Percentiles rank a stretch among this genome's conserved stretches.
These are phyloP conservation scores for Pseudozyma hubeiensis DNA, from an alignment of 1,284 basidiomycete species.

Conservation along the genomic window DNA sequence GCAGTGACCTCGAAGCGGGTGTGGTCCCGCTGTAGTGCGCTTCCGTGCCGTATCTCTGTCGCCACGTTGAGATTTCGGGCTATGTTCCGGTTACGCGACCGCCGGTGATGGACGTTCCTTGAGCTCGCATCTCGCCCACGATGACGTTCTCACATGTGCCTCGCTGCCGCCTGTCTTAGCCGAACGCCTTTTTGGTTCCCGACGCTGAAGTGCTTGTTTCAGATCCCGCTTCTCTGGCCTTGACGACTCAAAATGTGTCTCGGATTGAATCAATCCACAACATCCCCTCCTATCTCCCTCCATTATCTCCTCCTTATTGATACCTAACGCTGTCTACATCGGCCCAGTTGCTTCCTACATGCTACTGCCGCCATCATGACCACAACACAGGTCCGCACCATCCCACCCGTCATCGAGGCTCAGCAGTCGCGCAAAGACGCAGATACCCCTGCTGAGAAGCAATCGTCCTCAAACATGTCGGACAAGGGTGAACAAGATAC, in stretches of 20 bases:
- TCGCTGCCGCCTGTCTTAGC: not conserved
- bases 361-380: slow-evolving; percentile 16
- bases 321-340: not conserved
- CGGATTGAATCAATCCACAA: not conserved
- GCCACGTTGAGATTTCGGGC: too few species aligned
- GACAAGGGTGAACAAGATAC: not conserved
- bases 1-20: too few species aligned
- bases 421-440: slow-evolving; percentile 9
- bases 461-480: slow-evolving; percentile 4
- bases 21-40: too few species aligned
- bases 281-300: not conserved
- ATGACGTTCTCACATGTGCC: not conserved
- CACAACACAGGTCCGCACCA: slow-evolving; percentile 31
- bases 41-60: too few species aligned
- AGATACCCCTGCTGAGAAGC: slow-evolving; percentile 5
- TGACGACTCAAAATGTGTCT: not conserved
- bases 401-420: slow-evolving; percentile 32
- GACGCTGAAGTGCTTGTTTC: not conserved
- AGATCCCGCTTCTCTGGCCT: not conserved
- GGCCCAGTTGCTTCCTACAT: not conserved
- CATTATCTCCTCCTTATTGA: not conserved
- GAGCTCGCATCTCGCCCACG: slow-evolving; percentile 2
- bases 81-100: not conserved
- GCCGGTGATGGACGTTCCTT: not conserved
- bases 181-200: not conserved